Conservation (phyloP, 1,284 basidiomycete species). For the Stygiomarasmius scandens region DNA sequence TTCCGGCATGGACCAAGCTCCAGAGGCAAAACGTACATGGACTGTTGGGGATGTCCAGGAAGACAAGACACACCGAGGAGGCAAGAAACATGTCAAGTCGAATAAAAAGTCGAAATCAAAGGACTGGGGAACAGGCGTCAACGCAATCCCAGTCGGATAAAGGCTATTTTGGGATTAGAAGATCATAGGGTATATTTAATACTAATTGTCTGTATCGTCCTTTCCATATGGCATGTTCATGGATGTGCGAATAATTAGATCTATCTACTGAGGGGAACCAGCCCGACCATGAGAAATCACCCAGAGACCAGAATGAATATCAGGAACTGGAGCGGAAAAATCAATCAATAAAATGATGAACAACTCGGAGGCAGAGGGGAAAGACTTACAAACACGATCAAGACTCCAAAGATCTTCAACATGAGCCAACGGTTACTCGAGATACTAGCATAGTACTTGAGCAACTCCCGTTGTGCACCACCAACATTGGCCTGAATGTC, state of each 20-base stretch:
- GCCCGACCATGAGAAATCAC: constrained; percentile 27
- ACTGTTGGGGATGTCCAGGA: constrained; percentile 59
- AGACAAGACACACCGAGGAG: constrained; percentile 48
- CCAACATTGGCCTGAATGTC: constrained; percentile 94
- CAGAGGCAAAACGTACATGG: constrained; percentile 64
- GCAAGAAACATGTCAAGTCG: constrained; percentile 47
- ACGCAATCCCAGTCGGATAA: constrained; percentile 79
- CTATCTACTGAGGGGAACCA: constrained; percentile 6
- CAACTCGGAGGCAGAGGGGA: background rate
- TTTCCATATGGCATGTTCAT: constrained; percentile 10
- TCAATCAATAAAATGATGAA: constrained; percentile 16
- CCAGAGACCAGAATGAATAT: constrained; percentile 89
- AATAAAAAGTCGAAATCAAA: constrained; percentile 33
- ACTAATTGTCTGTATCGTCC: constrained; percentile 3
- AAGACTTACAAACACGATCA: constrained; percentile 89
- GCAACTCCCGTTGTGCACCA: constrained; percentile 87
- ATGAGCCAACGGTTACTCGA: constrained; percentile 97
- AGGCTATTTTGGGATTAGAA: background rate
- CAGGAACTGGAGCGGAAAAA: constrained; percentile 79
- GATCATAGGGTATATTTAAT: constrained; percentile 12
- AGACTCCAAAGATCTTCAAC: constrained; percentile 94
- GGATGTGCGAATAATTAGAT: constrained; percentile 8
- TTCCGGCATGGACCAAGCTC: constrained; percentile 60
- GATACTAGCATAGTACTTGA: constrained; percentile 96
- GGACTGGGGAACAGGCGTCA: constrained; percentile 74